Base-by-base conservation (phyloP, 805 yeast genomes). In the Metschnikowia lachancei region DNA sequence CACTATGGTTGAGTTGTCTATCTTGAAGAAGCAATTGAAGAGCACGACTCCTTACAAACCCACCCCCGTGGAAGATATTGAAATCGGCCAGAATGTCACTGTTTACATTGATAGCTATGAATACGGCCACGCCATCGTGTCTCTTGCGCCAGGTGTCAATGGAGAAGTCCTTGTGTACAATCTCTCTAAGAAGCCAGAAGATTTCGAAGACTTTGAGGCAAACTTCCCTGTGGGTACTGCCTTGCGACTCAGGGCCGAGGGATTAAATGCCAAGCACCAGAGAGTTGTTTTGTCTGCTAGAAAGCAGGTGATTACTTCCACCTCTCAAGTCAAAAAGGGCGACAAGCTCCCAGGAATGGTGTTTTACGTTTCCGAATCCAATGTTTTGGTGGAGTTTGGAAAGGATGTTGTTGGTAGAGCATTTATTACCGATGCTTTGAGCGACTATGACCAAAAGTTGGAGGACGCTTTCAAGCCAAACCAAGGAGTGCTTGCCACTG, bases 161-260 rank as follows among this genome's bases (percentile, higher is more conserved):
- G 96, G 91, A 3, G 76, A 81, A 45, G 67, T 89, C 28, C 74
- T 89, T 1, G 66, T 81, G 41, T 73, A 85, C 68, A 86, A 88
- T 49, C 66, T 86, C 30, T 68, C 83, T 9, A 77, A 77, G 50
- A 80, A 83, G 55, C 68, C 72, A n/a, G 59, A 73, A 1, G 60
- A 71, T 2, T 70, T 76, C 50, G 70, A 67, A 14, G 70, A 79
- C 41, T 61, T 86, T 40, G 81, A 77, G 16, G 72, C 72, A n/a
- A 68, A 70, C 32, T 83, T 74, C 62, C 92, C 95, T 29, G 61
- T 85, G 43, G 97, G 96, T 18, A 65, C 81, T 48, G 90, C 90
- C 8, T 55, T 89, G 45, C 69, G 75, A 49, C 82, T 82, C 17
- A 72, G 65, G 29, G 85, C 87, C 13, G 67, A 73, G 28, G 69